Percentiles rank a stretch among this genome's conserved stretches.
phyloP scores from a whole-genome alignment of 1,284 basidiomycete species.

The Malassezia furfur region DNA sequence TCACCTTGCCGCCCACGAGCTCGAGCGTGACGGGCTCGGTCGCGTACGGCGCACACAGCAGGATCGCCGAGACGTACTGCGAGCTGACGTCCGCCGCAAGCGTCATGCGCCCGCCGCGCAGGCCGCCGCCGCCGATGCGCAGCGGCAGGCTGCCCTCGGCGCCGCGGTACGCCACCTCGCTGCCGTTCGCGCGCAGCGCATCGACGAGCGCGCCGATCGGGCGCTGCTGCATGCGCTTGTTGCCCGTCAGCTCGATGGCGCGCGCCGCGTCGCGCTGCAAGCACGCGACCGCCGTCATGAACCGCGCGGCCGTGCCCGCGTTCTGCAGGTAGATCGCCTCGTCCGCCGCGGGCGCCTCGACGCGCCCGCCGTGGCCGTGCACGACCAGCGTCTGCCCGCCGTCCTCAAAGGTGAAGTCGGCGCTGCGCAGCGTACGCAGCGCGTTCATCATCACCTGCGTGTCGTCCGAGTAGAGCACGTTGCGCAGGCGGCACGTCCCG shows the following conservation, averaged over 20 bases:
- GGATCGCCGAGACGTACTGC: conserved; percentile 94
- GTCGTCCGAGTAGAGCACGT: conserved; percentile 91
- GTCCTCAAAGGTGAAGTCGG: conserved; percentile 83
- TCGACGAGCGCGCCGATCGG: conserved; percentile 88
- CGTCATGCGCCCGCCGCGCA: conserved; percentile 72
- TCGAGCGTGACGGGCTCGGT: conserved; percentile 70
- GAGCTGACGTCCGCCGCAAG: conserved; percentile 89
- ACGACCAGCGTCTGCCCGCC: conserved; percentile 86
- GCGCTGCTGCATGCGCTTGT: conserved; percentile 96
- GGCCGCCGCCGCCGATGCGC: conserved; percentile 55
- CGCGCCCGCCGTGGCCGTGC: conserved; percentile 68
- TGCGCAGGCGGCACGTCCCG: conserved; percentile 78
- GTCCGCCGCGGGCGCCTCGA: conserved; percentile 52
- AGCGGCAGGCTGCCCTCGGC: conserved; percentile 78
- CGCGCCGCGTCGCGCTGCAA: conserved; percentile 18
- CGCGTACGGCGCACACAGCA: conserved; percentile 92
- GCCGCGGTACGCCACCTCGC: conserved; percentile 68
- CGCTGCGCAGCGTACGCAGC: conserved; percentile 66
- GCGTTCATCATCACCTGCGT: conserved; percentile 99
- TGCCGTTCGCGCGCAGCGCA: conserved; percentile 74
- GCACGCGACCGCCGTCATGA: conserved; percentile 87
- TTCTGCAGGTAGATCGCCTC: conserved; percentile 93
- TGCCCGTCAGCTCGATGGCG: conserved; percentile 73
- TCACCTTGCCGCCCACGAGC: conserved; percentile 83
- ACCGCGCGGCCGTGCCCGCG: conserved; percentile 93